Percentiles rank a stretch among this genome's conserved stretches.
These are phyloP conservation scores for Malassezia nana DNA, from an alignment of 1,284 basidiomycete genomes.

Conservation along the genomic window DNA sequence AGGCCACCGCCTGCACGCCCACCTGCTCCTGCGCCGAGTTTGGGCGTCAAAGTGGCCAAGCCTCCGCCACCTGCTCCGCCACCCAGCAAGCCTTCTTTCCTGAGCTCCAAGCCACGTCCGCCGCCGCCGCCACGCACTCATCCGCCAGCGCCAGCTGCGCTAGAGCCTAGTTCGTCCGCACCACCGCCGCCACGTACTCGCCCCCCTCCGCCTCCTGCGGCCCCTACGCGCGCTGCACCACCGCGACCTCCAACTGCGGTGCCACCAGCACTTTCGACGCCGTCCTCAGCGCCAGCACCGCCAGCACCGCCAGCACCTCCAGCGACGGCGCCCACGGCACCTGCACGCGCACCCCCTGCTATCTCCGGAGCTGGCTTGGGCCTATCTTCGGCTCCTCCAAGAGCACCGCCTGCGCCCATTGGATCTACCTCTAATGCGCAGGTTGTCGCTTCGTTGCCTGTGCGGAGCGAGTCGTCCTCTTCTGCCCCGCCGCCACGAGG, in stretches of 20 bases:
- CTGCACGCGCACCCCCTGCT: neutral
- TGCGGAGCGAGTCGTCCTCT: neutral
- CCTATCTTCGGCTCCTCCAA: neutral
- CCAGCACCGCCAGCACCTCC: neutral
- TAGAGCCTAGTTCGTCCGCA: slow-evolving; percentile 7
- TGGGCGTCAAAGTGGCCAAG: neutral
- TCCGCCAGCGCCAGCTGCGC: slow-evolving; percentile 1
- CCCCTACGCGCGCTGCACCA: slow-evolving; percentile 17
- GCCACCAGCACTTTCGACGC: slow-evolving; percentile 3
- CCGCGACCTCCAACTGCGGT: slow-evolving; percentile 8
- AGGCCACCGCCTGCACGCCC: slow-evolving; percentile 10
- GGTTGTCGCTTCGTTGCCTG: neutral
- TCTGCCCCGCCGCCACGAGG: neutral
- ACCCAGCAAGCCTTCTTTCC: slow-evolving; percentile 9
- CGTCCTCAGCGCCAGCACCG: neutral
- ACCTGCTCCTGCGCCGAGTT: neutral
- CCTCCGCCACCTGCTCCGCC: slow-evolving; percentile 13
- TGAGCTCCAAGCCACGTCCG: slow-evolving; percentile 9
- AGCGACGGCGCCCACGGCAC: neutral
- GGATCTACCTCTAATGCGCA: neutral
- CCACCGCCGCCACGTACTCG: slow-evolving; percentile 7
- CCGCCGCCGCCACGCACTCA: neutral
- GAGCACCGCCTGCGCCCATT: neutral
- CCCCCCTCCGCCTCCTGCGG: slow-evolving; percentile 13
- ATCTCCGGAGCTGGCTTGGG: neutral